phyloP scores from a whole-genome alignment of 2,329 filamentous ascomycete genomes.

The Microsporum canis region DNA sequence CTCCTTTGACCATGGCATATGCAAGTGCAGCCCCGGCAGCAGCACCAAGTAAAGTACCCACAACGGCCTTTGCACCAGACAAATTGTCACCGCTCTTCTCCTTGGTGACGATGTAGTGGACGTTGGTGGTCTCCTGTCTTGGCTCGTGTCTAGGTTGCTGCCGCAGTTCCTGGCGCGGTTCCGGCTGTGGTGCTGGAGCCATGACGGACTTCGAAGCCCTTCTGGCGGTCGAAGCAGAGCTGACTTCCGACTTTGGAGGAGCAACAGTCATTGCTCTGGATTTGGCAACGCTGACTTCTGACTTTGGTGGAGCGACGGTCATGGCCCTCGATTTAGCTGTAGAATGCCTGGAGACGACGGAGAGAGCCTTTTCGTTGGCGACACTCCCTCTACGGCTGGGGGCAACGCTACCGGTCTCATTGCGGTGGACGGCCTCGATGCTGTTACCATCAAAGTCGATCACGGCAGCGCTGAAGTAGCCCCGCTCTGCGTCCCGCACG shows the following conservation, averaged over 20 bases:
- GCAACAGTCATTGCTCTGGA: conserved; percentile 23
- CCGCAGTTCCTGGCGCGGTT: conserved; percentile 16
- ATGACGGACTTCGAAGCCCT: conserved; percentile 12
- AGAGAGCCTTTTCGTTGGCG: conserved; percentile 19
- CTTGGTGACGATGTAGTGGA: conserved; percentile 22
- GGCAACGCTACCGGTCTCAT: conserved; percentile 2
- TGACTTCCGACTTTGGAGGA: conserved; percentile 22
- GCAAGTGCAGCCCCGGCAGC: conserved; percentile 66
- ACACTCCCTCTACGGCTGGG: conserved; percentile 20
- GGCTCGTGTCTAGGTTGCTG: conserved; percentile 14
- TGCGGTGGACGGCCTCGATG: conserved; percentile 60
- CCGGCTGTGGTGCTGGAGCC: conserved; percentile 13
- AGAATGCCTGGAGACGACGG: conserved; percentile 25
- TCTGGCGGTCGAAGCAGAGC: conserved; percentile 20
- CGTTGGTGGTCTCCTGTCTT: conserved; percentile 30
- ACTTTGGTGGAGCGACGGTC: conserved; percentile 21
- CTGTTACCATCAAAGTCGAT: conserved; percentile 74
- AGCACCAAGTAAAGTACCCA: conserved; percentile 67
- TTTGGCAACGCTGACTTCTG: conserved; percentile 20
- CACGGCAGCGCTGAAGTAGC: conserved; percentile 53
- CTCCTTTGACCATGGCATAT: conserved; percentile 55
- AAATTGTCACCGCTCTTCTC: conserved; percentile 10
- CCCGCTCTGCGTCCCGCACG: conserved; percentile 41
- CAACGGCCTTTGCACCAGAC: conserved; percentile 48
- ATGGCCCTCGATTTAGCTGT: conserved; percentile 21